Base-by-base conservation (phyloP, 1,284 basidiomycete species). In the Fistulinella cinereoalba region DNA sequence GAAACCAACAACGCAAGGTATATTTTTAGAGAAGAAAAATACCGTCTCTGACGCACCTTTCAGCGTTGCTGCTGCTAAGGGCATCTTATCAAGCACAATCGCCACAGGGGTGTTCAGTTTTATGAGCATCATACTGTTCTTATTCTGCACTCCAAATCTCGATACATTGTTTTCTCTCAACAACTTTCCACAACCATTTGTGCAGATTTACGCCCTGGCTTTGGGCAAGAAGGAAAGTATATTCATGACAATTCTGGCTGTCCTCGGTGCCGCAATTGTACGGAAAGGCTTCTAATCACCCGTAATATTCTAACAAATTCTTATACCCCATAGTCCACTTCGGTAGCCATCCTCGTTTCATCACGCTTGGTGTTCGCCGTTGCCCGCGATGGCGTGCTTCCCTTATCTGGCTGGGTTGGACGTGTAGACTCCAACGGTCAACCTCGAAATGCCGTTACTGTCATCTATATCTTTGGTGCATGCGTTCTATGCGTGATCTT, bases 151-250 rank as follows among this genome's bases (percentile, higher is more conserved):
- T 2, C 90, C 91, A 7, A 79, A 85, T 56, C 73, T 91, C 50
- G 76, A 89, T 52, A 77, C 77, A 0, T 66, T 92, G 25, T 91
- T 91, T 62, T 68, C 81, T 2, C 71, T 92, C 31, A 68, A 77
- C 24, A 88, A n/a, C n/a, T n/a, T 90, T 0, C 91, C 91, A 0
- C 91, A 94, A 58, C 91, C 91, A 1, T 94, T 93, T 56, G 91
- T 93, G 8, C 83, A 85, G 54, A 74, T 93, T 12, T 93, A 92
- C 60, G 83, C 83, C 0, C 66, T 91, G 49, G 88, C 91, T 0
- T 69, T 93, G 7, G 91, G 91, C 7, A 83, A 79, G 57, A 81
- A 81, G 12, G 81, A 80, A 0, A 84, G 86, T 52, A 73, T 88
- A 33, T 85, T 93, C 62, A 92, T 93, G 90, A 92, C 88, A 2